These are phyloP conservation scores for Phaffia australis DNA, from an alignment of 768 basidiomycete genomes.

Conservation along the genomic window DNA sequence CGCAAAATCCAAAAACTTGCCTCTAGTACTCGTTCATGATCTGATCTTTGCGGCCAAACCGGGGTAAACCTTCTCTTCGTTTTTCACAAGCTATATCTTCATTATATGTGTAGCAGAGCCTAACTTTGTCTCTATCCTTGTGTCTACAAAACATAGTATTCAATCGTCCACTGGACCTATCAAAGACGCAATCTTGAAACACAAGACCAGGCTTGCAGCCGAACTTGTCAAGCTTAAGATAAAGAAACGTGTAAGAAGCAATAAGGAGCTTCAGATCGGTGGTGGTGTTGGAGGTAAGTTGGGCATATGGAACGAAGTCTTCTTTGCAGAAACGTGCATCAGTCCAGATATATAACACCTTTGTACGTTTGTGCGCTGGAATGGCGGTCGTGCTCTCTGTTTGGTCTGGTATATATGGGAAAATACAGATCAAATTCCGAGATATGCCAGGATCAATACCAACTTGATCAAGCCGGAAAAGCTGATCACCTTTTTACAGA, in stretches of 20 bases:
- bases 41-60: constrained; percentile 54
- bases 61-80: constrained; percentile 31
- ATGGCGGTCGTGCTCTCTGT: background rate
- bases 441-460: constrained; percentile 38
- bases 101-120: background rate
- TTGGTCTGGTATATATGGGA: background rate
- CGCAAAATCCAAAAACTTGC: constrained; percentile 44
- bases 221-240: constrained; percentile 54
- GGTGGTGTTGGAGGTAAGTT: constrained; percentile 31
- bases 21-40: constrained; percentile 79
- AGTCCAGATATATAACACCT: no score
- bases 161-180: constrained; percentile 83
- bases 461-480: constrained; percentile 28
- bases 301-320: no score
- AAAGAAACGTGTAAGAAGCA: constrained; percentile 33
- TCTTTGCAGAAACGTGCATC: no score
- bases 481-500: constrained; percentile 20
- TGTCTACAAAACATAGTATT: constrained; percentile 44
- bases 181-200: constrained; percentile 73
- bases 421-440: constrained; percentile 27
- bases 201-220: constrained; percentile 76
- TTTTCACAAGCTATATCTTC: background rate
- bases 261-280: constrained; percentile 33
- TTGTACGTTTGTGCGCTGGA: background rate
- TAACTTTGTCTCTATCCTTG: background rate